phyloP scores from a whole-genome alignment of 345 rosid genomes.

The Syzygium grande region DNA sequence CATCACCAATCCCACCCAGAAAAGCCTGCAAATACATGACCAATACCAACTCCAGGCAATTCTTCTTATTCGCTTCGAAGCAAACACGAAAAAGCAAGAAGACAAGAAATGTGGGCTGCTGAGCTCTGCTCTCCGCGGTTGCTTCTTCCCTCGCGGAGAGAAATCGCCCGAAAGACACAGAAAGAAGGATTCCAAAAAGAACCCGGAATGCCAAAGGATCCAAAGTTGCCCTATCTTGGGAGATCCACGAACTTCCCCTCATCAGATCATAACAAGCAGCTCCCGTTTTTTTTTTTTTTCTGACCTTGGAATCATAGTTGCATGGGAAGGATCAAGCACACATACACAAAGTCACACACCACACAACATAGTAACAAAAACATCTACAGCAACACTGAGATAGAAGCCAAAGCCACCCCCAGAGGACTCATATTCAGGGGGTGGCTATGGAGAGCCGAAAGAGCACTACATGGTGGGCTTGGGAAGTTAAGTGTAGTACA shows the following conservation, averaged over 20 bases:
- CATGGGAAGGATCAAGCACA: neutral
- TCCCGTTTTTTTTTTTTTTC: neutral
- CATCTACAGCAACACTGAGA: neutral
- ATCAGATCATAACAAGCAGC: neutral
- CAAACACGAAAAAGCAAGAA: neutral
- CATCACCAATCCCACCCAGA: neutral
- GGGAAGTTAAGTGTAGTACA: neutral
- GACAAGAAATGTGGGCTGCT: neutral
- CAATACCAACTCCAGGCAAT: neutral
- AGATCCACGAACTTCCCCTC: neutral
- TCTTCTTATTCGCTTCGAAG: neutral
- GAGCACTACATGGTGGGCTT: neutral
- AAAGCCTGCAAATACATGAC: neutral
- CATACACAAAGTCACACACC: neutral
- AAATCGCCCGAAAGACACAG: neutral
- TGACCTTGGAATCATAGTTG: neutral
- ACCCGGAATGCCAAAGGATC: conserved; percentile 48
- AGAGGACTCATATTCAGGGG: neutral
- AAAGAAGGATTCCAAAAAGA: conserved; percentile 1
- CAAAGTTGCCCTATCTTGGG: conserved; percentile 41
- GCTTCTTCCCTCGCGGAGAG: neutral
- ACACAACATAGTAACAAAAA: neutral
- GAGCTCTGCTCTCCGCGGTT: neutral
- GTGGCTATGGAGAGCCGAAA: neutral
- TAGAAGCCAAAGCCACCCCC: neutral